Base-by-base conservation (phyloP, 2,329 filamentous ascomycete species). In the Calonectria hongkongensis region DNA sequence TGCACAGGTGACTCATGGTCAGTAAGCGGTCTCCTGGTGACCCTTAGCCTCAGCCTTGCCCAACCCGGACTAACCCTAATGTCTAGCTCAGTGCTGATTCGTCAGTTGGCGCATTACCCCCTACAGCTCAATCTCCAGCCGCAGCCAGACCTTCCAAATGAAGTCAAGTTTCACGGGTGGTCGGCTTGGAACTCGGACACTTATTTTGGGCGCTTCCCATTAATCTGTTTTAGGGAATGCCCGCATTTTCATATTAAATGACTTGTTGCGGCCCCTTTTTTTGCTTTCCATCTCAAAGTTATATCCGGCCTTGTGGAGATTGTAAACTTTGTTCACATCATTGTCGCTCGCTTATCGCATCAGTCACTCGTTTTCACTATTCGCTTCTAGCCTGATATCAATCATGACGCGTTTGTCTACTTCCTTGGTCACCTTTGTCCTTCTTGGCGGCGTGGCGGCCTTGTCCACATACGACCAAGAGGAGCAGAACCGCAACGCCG, bases 401-500 rank as follows among this genome's bases (percentile, higher is more conserved):
- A 47, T 47, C 43, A 60, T 60, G 54, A 5, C 54, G 21, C 54
- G 54, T 41, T 27, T 60, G 6, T 41, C 33, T 21, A 9, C 54
- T 60, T 41, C 36, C 1, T 16, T 39, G 33, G 25, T 60, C 4
- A n/a, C 39, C n/a, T 4, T 60, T 9, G 54, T 18, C 33, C 54
- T 60, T 13, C 30, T 60, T 4, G 9, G 54, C 54, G 41, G n/a
- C 33, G 7, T 25, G 9, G 33, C 41, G 13, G 16, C 12, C 12
- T 21, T 33, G 33, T 58, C 54, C 5, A 6, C 54, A 13, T 60
- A 25, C 54, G 21, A 60, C 21, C 54, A 60, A 15, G 54, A 60
- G 54, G 54, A 60, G 33, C 54, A 60, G 27, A 41, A 60, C 15
- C 54, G 54, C 12, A 60, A 60, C 54, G 54, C 54, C 12, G n/a